phyloP scores from a whole-genome alignment of 768 basidiomycete genomes.

The Tulasnella sp. region DNA sequence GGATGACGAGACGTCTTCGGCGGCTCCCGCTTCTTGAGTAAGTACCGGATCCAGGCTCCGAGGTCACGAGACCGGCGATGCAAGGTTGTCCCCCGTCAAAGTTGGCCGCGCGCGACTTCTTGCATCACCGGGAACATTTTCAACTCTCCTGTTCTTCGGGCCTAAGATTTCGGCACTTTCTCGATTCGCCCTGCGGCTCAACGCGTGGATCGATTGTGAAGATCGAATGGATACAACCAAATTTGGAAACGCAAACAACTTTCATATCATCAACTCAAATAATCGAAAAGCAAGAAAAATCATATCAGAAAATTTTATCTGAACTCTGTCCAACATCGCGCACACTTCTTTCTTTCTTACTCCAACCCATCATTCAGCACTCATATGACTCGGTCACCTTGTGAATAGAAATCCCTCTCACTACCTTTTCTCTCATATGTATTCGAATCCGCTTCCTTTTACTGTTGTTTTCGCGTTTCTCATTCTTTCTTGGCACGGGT shows the following conservation, averaged over 20 bases:
- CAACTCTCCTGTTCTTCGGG: too few relatives aligned
- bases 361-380: neutral
- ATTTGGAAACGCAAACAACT: neutral
- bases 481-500: neutral
- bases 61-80: neutral
- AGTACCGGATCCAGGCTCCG: neutral
- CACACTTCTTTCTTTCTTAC: neutral
- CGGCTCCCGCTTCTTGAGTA: neutral
- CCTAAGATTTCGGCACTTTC: neutral
- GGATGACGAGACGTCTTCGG: neutral
- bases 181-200: neutral
- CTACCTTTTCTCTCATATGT: neutral
- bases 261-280: neutral
- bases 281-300: neutral
- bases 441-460: neutral
- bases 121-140: neutral
- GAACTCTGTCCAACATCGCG: neutral
- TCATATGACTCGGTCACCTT: neutral
- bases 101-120: neutral
- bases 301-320: neutral
- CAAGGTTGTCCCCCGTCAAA: neutral
- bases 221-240: neutral
- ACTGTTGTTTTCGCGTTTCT: neutral
- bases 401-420: constrained; percentile 13
- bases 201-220: neutral